Evolutionary conservation across 352 stramenopile species (phyloP).

Genomic region (Pythium aquatile): DNA sequence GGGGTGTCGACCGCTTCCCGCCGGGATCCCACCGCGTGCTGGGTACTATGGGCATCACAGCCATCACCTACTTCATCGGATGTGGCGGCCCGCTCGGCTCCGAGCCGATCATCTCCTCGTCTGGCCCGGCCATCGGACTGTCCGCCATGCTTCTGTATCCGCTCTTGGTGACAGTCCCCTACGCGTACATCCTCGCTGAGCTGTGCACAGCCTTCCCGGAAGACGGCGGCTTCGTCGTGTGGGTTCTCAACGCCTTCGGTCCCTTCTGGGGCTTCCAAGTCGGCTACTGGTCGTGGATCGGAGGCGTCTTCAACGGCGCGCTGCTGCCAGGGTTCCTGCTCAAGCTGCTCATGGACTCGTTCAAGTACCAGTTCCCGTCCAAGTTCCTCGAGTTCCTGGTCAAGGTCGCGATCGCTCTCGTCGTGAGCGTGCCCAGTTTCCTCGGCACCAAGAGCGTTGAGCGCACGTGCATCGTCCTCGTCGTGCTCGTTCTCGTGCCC

Average conservation of each 20-base stretch:
- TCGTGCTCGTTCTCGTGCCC: conserved; percentile 33
- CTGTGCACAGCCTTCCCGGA: conserved; percentile 89
- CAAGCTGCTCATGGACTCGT: conserved; percentile 28
- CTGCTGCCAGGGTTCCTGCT: conserved; percentile 56
- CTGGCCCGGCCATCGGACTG: conserved; percentile 57
- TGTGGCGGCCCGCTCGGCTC: conserved; percentile 23
- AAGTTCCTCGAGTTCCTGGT: conserved; percentile 27
- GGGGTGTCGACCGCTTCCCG: conserved; percentile 6
- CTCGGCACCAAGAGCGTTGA: conserved; percentile 38
- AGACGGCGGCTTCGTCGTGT: conserved; percentile 75
- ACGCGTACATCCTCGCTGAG: conserved; percentile 90
- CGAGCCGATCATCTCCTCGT: conserved; percentile 22
- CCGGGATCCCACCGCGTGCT: conserved; percentile 25
- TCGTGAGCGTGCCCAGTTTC: conserved; percentile 37
- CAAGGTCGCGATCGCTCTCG: conserved; percentile 38
- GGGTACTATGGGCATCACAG: conserved; percentile 23
- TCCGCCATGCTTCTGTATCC: conserved; percentile 79
- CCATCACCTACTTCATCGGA: conserved; percentile 31
- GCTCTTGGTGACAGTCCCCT: conserved; percentile 84
- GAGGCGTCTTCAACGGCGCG: conserved; percentile 44
- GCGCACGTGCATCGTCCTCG: conserved; percentile 32
- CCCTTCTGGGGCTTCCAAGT: conserved; percentile 77
- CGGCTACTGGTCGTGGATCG: conserved; percentile 75
- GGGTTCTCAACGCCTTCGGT: conserved; percentile 90
- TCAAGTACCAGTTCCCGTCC: conserved; percentile 31